Percentiles rank a stretch among this genome's conserved stretches.
Evolutionary conservation across 768 basidiomycete species (phyloP).

Genomic region (Leccinellum luteum): DNA sequence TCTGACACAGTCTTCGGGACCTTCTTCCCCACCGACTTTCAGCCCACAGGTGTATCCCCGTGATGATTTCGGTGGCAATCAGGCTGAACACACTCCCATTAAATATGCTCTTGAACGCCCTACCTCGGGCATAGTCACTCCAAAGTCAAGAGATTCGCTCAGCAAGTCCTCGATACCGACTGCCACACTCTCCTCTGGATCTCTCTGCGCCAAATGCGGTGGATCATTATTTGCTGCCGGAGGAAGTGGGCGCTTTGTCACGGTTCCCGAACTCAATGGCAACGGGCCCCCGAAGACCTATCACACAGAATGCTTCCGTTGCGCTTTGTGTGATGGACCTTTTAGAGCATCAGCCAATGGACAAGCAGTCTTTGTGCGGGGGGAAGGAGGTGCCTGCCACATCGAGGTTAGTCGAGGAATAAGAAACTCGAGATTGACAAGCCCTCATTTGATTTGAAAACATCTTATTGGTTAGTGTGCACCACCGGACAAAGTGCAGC

Average conservation of each 20-base stretch:
- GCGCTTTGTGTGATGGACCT: slow-evolving; percentile 57
- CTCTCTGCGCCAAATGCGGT: slow-evolving; percentile 60
- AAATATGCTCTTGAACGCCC: slow-evolving; percentile 8
- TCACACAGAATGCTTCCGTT: slow-evolving; percentile 76
- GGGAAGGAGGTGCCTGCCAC: slow-evolving; percentile 66
- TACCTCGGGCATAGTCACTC: slow-evolving; percentile 27
- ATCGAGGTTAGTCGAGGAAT: slow-evolving; percentile 40
- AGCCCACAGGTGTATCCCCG: slow-evolving; percentile 29
- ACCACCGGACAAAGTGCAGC: slow-evolving; percentile 34
- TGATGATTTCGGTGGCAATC: slow-evolving; percentile 11
- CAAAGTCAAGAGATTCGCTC: slow-evolving; percentile 26
- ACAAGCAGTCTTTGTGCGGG: slow-evolving; percentile 69
- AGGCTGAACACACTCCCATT: slow-evolving; percentile 5
- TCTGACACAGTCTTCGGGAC: slow-evolving; percentile 51
- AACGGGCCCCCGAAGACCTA: slow-evolving; percentile 54
- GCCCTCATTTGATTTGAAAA: slow-evolving; percentile 9
- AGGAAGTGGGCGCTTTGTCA: slow-evolving; percentile 66
- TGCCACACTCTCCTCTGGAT: slow-evolving; percentile 36
- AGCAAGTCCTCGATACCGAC: slow-evolving; percentile 28
- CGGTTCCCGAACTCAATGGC: slow-evolving; percentile 53
- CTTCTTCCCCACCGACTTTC: slow-evolving; percentile 48
- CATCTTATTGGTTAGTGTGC: slow-evolving; percentile 38
- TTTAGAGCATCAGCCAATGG: slow-evolving; percentile 64
- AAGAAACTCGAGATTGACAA: not conserved
- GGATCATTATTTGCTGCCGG: slow-evolving; percentile 54